These are phyloP conservation scores for Xylaria grammica DNA, from an alignment of 495 filamentous ascomycete genomes.

Conservation along the genomic window DNA sequence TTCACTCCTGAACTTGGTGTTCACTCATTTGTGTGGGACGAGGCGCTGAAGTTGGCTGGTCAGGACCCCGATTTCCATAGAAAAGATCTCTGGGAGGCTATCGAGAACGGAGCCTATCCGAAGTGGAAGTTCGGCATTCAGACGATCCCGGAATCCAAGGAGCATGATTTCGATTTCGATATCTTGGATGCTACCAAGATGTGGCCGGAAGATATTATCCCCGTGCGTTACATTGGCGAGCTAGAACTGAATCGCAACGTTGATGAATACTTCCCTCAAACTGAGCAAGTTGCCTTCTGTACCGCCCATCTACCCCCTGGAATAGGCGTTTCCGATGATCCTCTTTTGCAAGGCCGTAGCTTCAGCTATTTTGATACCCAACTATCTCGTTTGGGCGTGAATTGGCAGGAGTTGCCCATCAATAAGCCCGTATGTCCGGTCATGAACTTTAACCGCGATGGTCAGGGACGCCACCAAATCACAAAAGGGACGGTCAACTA, in stretches of 20 bases:
- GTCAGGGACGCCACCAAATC: slow-evolving; percentile 64
- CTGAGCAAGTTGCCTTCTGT: slow-evolving; percentile 85
- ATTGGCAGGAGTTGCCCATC: slow-evolving; percentile 87
- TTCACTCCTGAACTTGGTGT: slow-evolving; percentile 80
- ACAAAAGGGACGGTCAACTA: slow-evolving; percentile 76
- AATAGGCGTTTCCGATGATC: slow-evolving; percentile 86
- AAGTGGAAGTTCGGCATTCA: slow-evolving; percentile 89
- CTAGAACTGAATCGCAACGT: slow-evolving; percentile 81
- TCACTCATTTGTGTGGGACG: slow-evolving; percentile 87
- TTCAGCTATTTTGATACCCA: slow-evolving; percentile 92
- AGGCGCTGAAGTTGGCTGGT: slow-evolving; percentile 79
- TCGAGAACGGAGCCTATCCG: slow-evolving; percentile 72
- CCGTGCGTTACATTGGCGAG: slow-evolving; percentile 80
- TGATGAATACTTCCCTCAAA: slow-evolving; percentile 87
- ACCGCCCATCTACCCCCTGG: slow-evolving; percentile 86
- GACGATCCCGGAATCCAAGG: slow-evolving; percentile 68
- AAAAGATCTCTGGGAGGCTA: slow-evolving; percentile 82
- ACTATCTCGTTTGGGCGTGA: slow-evolving; percentile 77
- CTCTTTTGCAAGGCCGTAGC: slow-evolving; percentile 81
- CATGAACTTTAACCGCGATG: slow-evolving; percentile 81
- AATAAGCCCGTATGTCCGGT: slow-evolving; percentile 78
- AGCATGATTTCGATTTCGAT: slow-evolving; percentile 88
- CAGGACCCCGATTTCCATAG: slow-evolving; percentile 90
- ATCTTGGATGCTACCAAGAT: slow-evolving; percentile 91
- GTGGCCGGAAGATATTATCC: slow-evolving; percentile 85